Evolutionary conservation across 306 rosid species (phyloP), one percentile per base, ranked within the genome.

Genomic region (Castanea mollissima): DNA sequence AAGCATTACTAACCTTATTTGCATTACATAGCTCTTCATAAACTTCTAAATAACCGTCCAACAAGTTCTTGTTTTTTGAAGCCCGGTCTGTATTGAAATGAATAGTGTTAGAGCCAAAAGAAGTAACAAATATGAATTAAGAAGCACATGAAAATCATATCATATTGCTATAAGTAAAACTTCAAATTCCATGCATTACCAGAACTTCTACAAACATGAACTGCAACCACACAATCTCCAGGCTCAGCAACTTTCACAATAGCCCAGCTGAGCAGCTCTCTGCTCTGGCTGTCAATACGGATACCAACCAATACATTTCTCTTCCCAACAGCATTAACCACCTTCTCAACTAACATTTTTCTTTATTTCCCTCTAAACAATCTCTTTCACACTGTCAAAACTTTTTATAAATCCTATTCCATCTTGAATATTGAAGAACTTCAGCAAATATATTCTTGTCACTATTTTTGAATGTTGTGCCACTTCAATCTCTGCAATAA

Each of bases 231-330:
- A 76, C 82, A 86, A 80, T 91, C 98, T 67, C 97, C 97, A 57
- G 98, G 94, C 52, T 88, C 87, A 52, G 99, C 94, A 55, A 93
- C 90, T 81, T 93, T 90, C 49, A 84, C 85, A 55, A 95, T 86
- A 76, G 99, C 98, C 99, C 99, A 95, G 67, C 89, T 84, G 14
- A 95, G 88, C 16, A 95, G 86, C 15, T 93, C 90, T 77, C 90
- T 86, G 79, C 98, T 84, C 35, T 72, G 74, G 71, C 81, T 64
- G 82, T 91, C 94, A 1, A 93, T 83, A 68, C 79, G 84, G 79
- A 93, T 89, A 76, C 98, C 98, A 31, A 95, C 98, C 81, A 93
- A 77, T 77, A 95, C 90, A 77, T 79, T 82, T 25, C 88, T 89
- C 71, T 70, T 90, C 82, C 77, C 87, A 57, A 82, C 65, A 20